Evolutionary conservation across 331 rosid genomes (phyloP).

Genomic region (Spiraea crenata): DNA sequence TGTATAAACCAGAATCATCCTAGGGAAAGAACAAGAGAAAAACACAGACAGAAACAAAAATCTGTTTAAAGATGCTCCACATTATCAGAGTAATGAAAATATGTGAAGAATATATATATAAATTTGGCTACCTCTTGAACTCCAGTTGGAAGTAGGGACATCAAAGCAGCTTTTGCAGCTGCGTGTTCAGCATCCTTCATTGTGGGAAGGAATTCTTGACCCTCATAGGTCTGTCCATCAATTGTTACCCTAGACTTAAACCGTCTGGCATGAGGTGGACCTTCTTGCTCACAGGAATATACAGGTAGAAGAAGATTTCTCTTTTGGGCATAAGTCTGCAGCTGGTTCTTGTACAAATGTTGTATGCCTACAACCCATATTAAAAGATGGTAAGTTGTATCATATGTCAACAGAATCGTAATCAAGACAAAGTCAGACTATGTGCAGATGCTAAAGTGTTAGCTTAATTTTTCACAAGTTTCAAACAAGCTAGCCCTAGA

Average conservation of each 20-base stretch:
- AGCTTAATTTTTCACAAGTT: background rate
- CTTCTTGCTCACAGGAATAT: constrained; percentile 64
- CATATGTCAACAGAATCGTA: background rate
- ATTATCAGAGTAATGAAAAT: constrained; percentile 1
- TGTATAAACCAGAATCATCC: constrained; percentile 52
- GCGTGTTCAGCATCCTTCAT: constrained; percentile 86
- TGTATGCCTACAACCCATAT: constrained; percentile 34
- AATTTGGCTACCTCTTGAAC: constrained; percentile 44
- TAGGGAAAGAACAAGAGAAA: constrained; percentile 23
- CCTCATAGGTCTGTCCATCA: constrained; percentile 49
- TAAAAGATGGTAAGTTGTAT: constrained; percentile 9
- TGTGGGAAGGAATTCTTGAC: constrained; percentile 46
- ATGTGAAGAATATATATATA: constrained; percentile 4
- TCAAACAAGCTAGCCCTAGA: background rate
- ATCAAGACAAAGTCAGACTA: constrained; percentile 1
- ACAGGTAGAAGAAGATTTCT: constrained; percentile 49
- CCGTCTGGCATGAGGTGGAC: constrained; percentile 64
- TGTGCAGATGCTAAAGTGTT: background rate
- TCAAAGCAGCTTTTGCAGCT: constrained; percentile 67
- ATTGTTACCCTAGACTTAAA: constrained; percentile 63
- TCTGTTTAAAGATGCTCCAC: constrained; percentile 9
- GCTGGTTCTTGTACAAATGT: constrained; percentile 58
- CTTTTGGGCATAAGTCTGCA: constrained; percentile 62
- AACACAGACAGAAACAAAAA: background rate
- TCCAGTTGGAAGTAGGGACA: constrained; percentile 43